A percentile compares a stretch with the other conserved stretches of the same genome.
These are phyloP conservation scores for Dictyostelium firmibasis DNA, from an alignment of 78 protist species.

Conservation along the genomic window DNA sequence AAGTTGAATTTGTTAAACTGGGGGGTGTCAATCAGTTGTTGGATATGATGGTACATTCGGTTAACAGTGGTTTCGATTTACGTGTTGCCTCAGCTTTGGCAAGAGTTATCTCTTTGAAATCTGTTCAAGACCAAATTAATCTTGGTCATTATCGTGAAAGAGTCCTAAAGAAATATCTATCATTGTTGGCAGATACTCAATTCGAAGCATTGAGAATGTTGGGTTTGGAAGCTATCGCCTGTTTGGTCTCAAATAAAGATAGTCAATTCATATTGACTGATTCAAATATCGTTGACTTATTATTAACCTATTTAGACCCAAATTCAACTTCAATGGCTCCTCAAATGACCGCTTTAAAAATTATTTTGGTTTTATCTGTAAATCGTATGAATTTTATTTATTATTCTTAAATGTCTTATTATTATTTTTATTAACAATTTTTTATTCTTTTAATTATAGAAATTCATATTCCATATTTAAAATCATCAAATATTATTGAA, in stretches of 20 bases:
- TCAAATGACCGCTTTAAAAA: conserved; percentile 72
- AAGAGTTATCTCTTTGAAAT: conserved; percentile 16
- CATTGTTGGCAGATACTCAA: conserved; percentile 12
- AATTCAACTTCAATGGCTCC: conserved; percentile 20
- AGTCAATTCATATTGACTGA: conserved; percentile 4
- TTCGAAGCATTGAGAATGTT: conserved; percentile 54
- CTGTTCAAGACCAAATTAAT: conserved; percentile 45
- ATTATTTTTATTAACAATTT: background rate
- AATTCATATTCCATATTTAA: conserved; percentile 13
- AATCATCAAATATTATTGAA: background rate
- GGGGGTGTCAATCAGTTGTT: conserved; percentile 43
- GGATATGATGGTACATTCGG: conserved; percentile 65
- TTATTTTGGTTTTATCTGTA: conserved; percentile 19
- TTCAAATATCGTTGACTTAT: background rate
- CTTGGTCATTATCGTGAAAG: conserved; percentile 41
- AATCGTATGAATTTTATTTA: conserved; percentile 7
- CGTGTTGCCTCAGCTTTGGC: conserved; percentile 35
- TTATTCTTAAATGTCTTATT: too few species aligned
- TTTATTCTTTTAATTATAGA: background rate
- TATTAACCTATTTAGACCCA: conserved; percentile 12
- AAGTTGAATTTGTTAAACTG: conserved; percentile 47
- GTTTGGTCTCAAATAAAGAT: conserved; percentile 23
- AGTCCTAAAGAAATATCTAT: conserved; percentile 18
- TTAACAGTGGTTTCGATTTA: conserved; percentile 61
- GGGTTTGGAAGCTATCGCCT: conserved; percentile 67